Evolutionary conservation across 2,329 filamentous ascomycete species (phyloP).

Genomic region (Elsinoe necatrix): DNA sequence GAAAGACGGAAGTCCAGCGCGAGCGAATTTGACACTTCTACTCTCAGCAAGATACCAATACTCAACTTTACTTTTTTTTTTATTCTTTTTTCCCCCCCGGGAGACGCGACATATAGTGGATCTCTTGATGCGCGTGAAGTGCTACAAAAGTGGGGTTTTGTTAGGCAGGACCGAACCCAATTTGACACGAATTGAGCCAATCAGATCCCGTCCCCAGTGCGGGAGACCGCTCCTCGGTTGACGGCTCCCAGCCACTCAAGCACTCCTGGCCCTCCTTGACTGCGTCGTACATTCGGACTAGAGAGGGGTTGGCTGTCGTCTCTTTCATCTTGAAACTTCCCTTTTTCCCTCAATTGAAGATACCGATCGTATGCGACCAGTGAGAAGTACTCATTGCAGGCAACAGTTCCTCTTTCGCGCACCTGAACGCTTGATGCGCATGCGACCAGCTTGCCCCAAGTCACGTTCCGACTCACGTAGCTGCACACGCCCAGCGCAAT

Average conservation of each 20-base stretch:
- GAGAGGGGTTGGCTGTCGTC: slow-evolving; percentile 13
- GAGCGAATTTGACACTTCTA: neutral
- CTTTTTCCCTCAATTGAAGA: neutral
- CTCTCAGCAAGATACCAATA: slow-evolving; percentile 10
- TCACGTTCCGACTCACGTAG: slow-evolving; percentile 10
- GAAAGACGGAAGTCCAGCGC: neutral
- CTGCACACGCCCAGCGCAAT: neutral
- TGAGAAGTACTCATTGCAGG: slow-evolving; percentile 8
- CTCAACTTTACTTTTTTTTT: slow-evolving; percentile 7
- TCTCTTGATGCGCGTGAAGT: slow-evolving; percentile 7
- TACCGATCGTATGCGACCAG: neutral
- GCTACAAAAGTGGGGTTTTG: neutral
- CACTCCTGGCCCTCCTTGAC: neutral
- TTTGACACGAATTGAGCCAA: slow-evolving; percentile 1
- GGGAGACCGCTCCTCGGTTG: neutral
- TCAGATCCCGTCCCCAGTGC: neutral
- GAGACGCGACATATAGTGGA: slow-evolving; percentile 5
- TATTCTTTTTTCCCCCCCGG: no score
- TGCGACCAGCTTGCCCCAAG: slow-evolving; percentile 1
- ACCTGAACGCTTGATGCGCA: slow-evolving; percentile 10
- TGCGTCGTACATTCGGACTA: slow-evolving; percentile 1
- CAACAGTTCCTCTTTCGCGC: slow-evolving; percentile 8
- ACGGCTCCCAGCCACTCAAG: slow-evolving; percentile 1
- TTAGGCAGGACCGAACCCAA: neutral
- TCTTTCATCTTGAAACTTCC: slow-evolving; percentile 6